Evolutionary conservation across 202 grass and related monocot species (phyloP).

Genomic region (Cymbopogon flexuosus): DNA sequence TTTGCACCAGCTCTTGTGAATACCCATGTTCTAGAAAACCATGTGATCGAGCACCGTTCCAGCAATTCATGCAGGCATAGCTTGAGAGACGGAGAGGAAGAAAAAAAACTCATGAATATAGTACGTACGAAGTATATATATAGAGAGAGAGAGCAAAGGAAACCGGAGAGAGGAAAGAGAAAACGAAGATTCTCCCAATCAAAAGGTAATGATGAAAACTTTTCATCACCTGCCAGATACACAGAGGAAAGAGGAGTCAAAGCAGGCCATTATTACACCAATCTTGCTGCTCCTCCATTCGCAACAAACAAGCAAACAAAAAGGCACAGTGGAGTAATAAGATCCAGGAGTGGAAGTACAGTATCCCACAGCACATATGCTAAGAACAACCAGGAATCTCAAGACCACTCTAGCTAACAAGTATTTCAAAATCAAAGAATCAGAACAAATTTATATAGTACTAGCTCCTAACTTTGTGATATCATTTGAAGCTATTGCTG

Average conservation of each 20-base stretch:
- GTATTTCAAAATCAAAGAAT: neutral
- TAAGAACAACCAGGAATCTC: neutral
- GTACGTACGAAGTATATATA: too few relatives aligned
- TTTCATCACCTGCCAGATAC: slow-evolving; percentile 51
- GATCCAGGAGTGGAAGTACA: neutral
- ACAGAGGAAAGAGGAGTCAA: slow-evolving; percentile 44
- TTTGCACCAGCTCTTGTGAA: neutral
- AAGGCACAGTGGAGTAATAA: slow-evolving; percentile 21
- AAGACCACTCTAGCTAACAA: neutral
- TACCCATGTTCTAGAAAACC: neutral
- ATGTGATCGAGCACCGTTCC: neutral
- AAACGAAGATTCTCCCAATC: slow-evolving; percentile 43
- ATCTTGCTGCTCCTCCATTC: slow-evolving; percentile 33
- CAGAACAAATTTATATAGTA: neutral
- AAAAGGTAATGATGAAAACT: slow-evolving; percentile 68
- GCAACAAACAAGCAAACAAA: slow-evolving; percentile 37
- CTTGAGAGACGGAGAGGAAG: neutral
- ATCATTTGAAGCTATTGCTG: slow-evolving; percentile 62
- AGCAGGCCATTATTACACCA: slow-evolving; percentile 71
- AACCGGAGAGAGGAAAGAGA: slow-evolving; percentile 26
- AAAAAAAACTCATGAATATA: neutral
- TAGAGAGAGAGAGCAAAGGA: neutral
- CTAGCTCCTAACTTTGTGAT: neutral
- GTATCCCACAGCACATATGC: too few relatives aligned
- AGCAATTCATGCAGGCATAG: neutral